These are phyloP conservation scores for Clitopilus hobsonii DNA, from an alignment of 768 basidiomycete species.

Conservation along the genomic window DNA sequence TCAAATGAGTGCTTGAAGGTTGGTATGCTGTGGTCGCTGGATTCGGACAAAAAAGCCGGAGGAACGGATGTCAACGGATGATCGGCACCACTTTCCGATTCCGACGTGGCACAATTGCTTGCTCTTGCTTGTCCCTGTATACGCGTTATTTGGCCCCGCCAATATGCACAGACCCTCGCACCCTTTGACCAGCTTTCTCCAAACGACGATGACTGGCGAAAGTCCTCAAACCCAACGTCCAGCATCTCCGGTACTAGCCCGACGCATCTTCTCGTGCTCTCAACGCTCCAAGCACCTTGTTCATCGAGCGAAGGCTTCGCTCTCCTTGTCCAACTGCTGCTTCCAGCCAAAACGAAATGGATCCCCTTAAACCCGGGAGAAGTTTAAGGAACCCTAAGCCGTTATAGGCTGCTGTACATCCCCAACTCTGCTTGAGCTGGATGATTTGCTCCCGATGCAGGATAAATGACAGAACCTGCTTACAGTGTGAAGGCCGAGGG, in stretches of 20 bases:
- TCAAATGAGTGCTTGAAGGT: no score
- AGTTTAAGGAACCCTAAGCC: conserved; percentile 57
- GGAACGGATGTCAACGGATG: no score
- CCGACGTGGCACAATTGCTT: background rate
- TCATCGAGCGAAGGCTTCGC: conserved; percentile 15
- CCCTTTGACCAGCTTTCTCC: conserved; percentile 13
- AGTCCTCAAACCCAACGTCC: conserved; percentile 3
- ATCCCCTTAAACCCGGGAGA: conserved; percentile 35
- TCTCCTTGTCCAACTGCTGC: conserved; percentile 29
- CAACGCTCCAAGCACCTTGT: conserved; percentile 48
- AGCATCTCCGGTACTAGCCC: background rate
- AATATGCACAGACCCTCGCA: background rate
- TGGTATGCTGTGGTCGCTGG: no score
- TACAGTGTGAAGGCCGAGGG: background rate
- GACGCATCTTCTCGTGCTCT: conserved; percentile 27
- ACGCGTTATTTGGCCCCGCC: conserved; percentile 19
- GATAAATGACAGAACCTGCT: background rate
- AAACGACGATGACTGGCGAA: conserved; percentile 6
- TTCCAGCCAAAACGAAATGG: conserved; percentile 52
- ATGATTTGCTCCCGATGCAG: conserved; percentile 5
- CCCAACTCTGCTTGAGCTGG: background rate
- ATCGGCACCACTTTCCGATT: no score
- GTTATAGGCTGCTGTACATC: conserved; percentile 27
- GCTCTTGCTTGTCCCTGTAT: conserved; percentile 15
- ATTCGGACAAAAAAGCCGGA: no score